phyloP scores from a whole-genome alignment of 2,329 filamentous ascomycete genomes.

The Fusarium ramigenum region DNA sequence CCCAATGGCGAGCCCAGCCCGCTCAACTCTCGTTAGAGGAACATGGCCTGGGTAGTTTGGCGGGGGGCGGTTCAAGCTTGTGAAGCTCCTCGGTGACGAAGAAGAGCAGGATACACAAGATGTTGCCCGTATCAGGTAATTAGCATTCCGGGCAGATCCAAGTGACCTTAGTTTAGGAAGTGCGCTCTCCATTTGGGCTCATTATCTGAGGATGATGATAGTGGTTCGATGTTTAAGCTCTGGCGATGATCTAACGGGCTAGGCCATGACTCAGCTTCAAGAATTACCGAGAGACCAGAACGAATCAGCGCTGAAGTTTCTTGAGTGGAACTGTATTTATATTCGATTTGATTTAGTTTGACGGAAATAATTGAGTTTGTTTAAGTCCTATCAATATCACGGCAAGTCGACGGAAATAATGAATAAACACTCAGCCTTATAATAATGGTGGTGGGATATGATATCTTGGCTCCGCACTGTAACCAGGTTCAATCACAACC shows the following conservation, averaged over 20 bases:
- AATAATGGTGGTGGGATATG: too few relatives aligned
- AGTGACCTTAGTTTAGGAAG: slow-evolving; percentile 36
- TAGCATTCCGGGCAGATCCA: slow-evolving; percentile 15
- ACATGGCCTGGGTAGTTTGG: slow-evolving; percentile 94
- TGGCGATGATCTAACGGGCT: not conserved
- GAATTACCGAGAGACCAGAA: not conserved
- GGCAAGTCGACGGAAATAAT: not conserved
- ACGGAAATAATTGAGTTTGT: not conserved
- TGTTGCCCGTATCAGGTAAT: slow-evolving; percentile 25
- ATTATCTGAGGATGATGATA: slow-evolving; percentile 1
- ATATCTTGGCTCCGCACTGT: not conserved
- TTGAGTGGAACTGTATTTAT: not conserved
- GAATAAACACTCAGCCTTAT: not conserved
- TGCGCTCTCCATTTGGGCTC: slow-evolving; percentile 39
- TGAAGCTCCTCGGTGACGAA: slow-evolving; percentile 63
- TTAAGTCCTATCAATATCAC: not conserved
- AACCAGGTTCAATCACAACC: not conserved
- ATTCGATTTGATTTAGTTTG: not conserved
- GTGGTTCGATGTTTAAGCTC: slow-evolving; percentile 25
- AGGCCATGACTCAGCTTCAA: slow-evolving; percentile 10
- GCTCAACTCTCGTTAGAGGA: slow-evolving; percentile 82
- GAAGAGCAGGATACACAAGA: slow-evolving; percentile 35
- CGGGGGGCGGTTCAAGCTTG: slow-evolving; percentile 82
- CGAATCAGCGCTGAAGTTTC: slow-evolving; percentile 17
- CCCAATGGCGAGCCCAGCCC: slow-evolving; percentile 73